Evolutionary conservation across 2,329 filamentous ascomycete genomes (phyloP).

Genomic region (Pseudohalonectria lignicola): DNA sequence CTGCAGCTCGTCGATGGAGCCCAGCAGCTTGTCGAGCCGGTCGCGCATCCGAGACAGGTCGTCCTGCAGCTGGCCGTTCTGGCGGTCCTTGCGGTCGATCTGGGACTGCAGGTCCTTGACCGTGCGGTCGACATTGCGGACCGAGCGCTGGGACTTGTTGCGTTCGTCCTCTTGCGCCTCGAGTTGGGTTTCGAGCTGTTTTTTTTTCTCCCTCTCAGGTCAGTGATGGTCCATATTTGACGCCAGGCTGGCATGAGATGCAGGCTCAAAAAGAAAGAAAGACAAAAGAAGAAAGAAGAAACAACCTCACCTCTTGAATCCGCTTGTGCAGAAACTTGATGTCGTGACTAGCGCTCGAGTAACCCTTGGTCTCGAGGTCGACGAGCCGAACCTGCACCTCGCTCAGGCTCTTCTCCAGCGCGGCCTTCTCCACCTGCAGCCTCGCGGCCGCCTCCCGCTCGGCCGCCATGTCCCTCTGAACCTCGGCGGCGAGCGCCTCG

Average conservation of each 20-base stretch:
- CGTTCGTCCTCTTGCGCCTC: slow-evolving; percentile 73
- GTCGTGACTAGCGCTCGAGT: slow-evolving; percentile 87
- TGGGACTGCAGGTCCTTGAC: slow-evolving; percentile 90
- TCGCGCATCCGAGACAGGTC: slow-evolving; percentile 80
- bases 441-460: slow-evolving; percentile 75
- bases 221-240: slow-evolving; percentile 14
- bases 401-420: slow-evolving; percentile 79
- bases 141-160: slow-evolving; percentile 71
- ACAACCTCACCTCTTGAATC: slow-evolving; percentile 73
- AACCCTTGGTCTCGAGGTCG: slow-evolving; percentile 94
- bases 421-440: slow-evolving; percentile 82
- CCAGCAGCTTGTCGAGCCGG: slow-evolving; percentile 79
- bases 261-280: not conserved
- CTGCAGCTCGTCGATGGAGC: slow-evolving; percentile 89
- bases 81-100: slow-evolving; percentile 87
- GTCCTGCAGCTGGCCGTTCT: slow-evolving; percentile 67
- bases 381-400: slow-evolving; percentile 84
- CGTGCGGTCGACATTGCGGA: slow-evolving; percentile 85
- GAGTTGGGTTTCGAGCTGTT: slow-evolving; percentile 75
- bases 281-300: slow-evolving; percentile 3
- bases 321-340: slow-evolving; percentile 90
- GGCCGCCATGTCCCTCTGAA: slow-evolving; percentile 82
- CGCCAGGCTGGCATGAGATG: no score
- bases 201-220: slow-evolving; percentile 8
- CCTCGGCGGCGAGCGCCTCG: slow-evolving; percentile 75